These are phyloP conservation scores for Ballota nigra DNA, from an alignment of 257 asterid genomes.

Conservation along the genomic window DNA sequence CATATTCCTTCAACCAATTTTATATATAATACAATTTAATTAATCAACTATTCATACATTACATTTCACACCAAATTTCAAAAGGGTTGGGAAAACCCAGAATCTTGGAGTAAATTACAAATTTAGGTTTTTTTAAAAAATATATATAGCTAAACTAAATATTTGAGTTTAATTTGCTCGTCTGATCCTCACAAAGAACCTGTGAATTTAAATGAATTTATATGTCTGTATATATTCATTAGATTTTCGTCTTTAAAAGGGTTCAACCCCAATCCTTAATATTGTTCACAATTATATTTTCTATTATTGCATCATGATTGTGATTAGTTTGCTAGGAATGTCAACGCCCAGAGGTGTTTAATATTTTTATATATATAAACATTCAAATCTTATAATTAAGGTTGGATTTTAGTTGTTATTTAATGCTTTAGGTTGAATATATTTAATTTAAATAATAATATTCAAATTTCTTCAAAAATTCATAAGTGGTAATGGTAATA, in stretches of 20 bases:
- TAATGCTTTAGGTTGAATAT: not conserved
- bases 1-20: not conserved
- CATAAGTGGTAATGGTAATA: no score
- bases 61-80: constrained; percentile 13
- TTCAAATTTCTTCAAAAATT: no score
- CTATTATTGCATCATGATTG: not conserved
- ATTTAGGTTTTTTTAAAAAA: not conserved
- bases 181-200: no score
- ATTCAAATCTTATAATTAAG: not conserved
- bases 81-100: not conserved
- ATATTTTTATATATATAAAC: not conserved
- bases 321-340: not conserved
- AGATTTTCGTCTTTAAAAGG: no score
- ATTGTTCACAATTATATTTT: not conserved
- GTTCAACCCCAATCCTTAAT: no score
- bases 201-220: no score
- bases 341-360: not conserved
- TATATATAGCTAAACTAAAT: not conserved
- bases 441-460: not conserved
- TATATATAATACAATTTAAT: not conserved
- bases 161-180: not conserved
- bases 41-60: not conserved
- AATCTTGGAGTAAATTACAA: not conserved
- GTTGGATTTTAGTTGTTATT: not conserved
- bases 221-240: no score